Evolutionary conservation across 345 rosid species (phyloP).

Genomic region (Citrus australasica): DNA sequence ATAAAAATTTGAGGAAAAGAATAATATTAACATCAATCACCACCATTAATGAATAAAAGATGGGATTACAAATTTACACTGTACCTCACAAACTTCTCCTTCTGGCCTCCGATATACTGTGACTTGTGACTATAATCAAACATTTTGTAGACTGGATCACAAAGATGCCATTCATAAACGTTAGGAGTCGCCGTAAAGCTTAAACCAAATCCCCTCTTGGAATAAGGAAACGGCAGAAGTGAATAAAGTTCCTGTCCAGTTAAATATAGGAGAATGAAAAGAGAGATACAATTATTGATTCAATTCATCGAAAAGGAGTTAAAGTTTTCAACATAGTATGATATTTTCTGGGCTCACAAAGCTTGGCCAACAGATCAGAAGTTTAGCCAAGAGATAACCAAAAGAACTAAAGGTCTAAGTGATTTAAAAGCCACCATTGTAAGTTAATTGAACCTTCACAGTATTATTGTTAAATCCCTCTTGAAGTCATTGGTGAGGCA

Average conservation of each 20-base stretch:
- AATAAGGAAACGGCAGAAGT: background rate
- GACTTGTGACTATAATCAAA: conserved; percentile 71
- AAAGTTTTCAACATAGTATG: background rate
- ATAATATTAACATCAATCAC: background rate
- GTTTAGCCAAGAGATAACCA: background rate
- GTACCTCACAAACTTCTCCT: conserved; percentile 75
- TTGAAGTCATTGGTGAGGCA: background rate
- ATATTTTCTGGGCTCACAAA: background rate
- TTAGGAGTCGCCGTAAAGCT: background rate
- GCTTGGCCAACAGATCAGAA: background rate
- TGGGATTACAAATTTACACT: background rate
- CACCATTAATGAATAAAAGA: background rate
- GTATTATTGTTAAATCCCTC: background rate
- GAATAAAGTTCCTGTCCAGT: background rate
- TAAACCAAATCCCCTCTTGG: background rate
- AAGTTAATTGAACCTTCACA: background rate
- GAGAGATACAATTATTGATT: background rate
- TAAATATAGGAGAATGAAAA: background rate
- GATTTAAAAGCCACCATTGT: background rate
- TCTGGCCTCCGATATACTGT: conserved; percentile 70
- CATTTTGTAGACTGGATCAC: conserved; percentile 37
- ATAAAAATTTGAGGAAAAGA: background rate
- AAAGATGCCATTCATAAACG: conserved; percentile 14
- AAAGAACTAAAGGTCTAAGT: background rate
- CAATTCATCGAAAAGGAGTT: background rate